Percentiles rank a stretch among this genome's conserved stretches.
These are phyloP conservation scores for Pseudogymnoascus sp. DNA, from an alignment of 2,329 filamentous ascomycete species.

Conservation along the genomic window DNA sequence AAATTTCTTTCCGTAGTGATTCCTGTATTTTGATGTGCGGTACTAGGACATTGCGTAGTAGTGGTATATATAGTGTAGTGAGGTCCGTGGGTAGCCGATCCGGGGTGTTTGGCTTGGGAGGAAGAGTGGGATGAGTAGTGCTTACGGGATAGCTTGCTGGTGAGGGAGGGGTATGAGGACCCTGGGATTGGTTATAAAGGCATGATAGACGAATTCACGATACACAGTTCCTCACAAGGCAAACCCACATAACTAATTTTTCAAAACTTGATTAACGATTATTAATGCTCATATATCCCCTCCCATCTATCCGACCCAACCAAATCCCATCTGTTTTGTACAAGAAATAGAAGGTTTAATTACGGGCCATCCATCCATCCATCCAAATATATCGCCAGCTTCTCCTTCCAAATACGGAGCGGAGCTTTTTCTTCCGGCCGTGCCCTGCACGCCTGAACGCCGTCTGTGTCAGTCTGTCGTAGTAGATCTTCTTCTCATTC, in stretches of 20 bases:
- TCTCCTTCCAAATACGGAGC: neutral
- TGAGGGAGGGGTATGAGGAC: neutral
- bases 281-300: constrained; percentile 4
- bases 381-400: neutral
- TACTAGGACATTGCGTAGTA: neutral
- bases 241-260: neutral
- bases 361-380: neutral
- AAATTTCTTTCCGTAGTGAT: neutral
- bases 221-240: neutral
- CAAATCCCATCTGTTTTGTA: neutral
- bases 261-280: neutral
- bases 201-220: neutral
- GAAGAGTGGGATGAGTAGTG: neutral
- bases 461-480: neutral
- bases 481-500: neutral
- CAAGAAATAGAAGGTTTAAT: neutral
- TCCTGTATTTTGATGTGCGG: too few relatives aligned
- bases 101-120: neutral
- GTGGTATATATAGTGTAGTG: neutral
- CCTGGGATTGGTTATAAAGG: neutral
- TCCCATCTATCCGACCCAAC: neutral
- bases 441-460: constrained; percentile 4
- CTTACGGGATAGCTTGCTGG: neutral
- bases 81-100: neutral
- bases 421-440: neutral